phyloP scores from a whole-genome alignment of 2,329 filamentous ascomycete species.

The Colletotrichum sansevieriae region DNA sequence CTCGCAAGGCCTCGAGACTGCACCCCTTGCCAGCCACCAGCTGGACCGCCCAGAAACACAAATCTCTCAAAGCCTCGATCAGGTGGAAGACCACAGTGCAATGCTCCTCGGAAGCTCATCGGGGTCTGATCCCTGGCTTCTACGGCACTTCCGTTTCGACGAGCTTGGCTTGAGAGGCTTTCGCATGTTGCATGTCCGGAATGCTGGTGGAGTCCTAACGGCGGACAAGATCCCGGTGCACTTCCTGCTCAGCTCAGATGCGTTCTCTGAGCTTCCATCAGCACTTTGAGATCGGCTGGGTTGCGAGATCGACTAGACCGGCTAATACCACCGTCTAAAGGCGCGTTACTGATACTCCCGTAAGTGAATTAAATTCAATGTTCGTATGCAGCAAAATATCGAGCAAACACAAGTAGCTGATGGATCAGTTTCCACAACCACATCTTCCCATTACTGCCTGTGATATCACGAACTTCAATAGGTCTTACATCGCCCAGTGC shows the following conservation, averaged over 20 bases:
- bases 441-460: not conserved
- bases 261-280: not conserved
- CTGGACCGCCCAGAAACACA: constrained; percentile 33
- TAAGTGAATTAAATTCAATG: not conserved
- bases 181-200: constrained; percentile 53
- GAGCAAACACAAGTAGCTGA: not conserved
- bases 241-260: constrained; percentile 41
- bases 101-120: constrained; percentile 50
- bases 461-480: not conserved
- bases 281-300: too few species aligned
- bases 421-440: constrained; percentile 2
- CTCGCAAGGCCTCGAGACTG: not conserved
- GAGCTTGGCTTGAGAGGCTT: constrained; percentile 52
- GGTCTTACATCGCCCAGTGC: not conserved
- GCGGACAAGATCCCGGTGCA: constrained; percentile 51
- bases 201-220: constrained; percentile 52
- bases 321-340: not conserved
- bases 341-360: not conserved
- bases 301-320: not conserved
- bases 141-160: constrained; percentile 53
- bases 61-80: constrained; percentile 46
- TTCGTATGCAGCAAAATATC: too few species aligned
- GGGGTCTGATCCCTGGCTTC: constrained; percentile 52
- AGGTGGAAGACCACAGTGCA: constrained; percentile 47
- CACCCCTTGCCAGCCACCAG: not conserved